These are phyloP conservation scores for Lecanosticta acicola DNA, from an alignment of 2,329 filamentous ascomycete species.

Conservation along the genomic window DNA sequence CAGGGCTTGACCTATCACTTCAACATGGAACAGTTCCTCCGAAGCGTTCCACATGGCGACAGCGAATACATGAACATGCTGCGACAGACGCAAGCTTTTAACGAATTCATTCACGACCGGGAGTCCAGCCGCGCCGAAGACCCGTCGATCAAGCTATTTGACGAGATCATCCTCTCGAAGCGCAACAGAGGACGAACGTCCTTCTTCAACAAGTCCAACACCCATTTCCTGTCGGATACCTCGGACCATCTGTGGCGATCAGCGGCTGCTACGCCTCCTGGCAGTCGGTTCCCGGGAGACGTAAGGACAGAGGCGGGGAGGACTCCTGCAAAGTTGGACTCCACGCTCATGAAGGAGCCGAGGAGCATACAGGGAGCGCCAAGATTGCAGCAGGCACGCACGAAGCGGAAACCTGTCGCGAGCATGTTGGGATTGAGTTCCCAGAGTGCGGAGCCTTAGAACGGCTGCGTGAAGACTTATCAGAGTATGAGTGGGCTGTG, in stretches of 20 bases:
- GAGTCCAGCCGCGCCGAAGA: slow-evolving; percentile 58
- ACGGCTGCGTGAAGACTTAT: neutral
- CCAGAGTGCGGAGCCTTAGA: slow-evolving; percentile 21
- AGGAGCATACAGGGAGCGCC: slow-evolving; percentile 86
- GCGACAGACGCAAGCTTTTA: slow-evolving; percentile 57
- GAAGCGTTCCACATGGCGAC: slow-evolving; percentile 59
- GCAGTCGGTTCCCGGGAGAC: slow-evolving; percentile 51
- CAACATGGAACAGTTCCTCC: slow-evolving; percentile 61
- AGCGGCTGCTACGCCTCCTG: slow-evolving; percentile 53
- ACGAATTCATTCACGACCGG: slow-evolving; percentile 75
- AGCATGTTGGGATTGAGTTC: slow-evolving; percentile 32
- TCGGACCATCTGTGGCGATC: slow-evolving; percentile 75
- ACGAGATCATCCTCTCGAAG: slow-evolving; percentile 79
- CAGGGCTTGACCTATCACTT: slow-evolving; percentile 58
- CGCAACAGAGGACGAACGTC: slow-evolving; percentile 61
- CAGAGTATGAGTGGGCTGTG: too few relatives aligned
- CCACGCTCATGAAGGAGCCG: slow-evolving; percentile 84
- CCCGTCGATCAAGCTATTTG: slow-evolving; percentile 68
- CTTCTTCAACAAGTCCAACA: slow-evolving; percentile 56
- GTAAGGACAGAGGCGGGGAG: slow-evolving; percentile 53
- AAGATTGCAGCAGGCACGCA: slow-evolving; percentile 47
- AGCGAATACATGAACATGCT: slow-evolving; percentile 58
- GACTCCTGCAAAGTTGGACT: slow-evolving; percentile 78
- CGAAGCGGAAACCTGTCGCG: slow-evolving; percentile 46
- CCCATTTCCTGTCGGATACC: slow-evolving; percentile 64